phyloP scores from a whole-genome alignment of 192 early-diverging fungal species.

The Thamnidium elegans region DNA sequence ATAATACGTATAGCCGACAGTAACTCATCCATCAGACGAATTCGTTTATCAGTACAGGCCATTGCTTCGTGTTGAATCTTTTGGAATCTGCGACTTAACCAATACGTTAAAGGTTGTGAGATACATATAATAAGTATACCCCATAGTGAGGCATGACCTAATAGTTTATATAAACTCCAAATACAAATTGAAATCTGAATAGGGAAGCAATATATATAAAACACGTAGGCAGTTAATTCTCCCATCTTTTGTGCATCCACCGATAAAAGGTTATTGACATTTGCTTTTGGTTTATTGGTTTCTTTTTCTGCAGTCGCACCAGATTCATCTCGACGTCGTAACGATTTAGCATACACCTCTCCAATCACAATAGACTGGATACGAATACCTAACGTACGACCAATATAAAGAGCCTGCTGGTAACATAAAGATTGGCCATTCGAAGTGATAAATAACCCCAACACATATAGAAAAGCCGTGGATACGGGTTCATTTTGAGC shows the following conservation, averaged over 20 bases:
- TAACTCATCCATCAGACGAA: conserved; percentile 80
- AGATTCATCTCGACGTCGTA: conserved; percentile 32
- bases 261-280: conserved; percentile 61
- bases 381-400: conserved; percentile 61
- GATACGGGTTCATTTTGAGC: conserved; percentile 6
- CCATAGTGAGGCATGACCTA: conserved; percentile 78
- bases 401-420: conserved; percentile 59
- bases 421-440: conserved; percentile 40
- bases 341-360: conserved; percentile 32
- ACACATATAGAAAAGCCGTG: conserved; percentile 55
- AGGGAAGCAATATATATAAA: conserved; percentile 63
- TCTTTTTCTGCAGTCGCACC: not conserved
- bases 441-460: conserved; percentile 54
- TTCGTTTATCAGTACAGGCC: conserved; percentile 68
- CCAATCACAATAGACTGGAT: conserved; percentile 43
- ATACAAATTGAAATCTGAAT: conserved; percentile 66
- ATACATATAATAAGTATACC: conserved; percentile 66
- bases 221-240: conserved; percentile 49
- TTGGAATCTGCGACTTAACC: conserved; percentile 50
- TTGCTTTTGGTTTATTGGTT: conserved; percentile 37
- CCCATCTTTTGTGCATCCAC: conserved; percentile 57
- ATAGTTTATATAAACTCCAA: conserved; percentile 65
- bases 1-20: conserved; percentile 88
- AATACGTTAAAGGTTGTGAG: conserved; percentile 56
- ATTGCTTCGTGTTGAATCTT: conserved; percentile 47